phyloP scores from a whole-genome alignment of 2,329 filamentous ascomycete species.

The Nakataea oryzae region DNA sequence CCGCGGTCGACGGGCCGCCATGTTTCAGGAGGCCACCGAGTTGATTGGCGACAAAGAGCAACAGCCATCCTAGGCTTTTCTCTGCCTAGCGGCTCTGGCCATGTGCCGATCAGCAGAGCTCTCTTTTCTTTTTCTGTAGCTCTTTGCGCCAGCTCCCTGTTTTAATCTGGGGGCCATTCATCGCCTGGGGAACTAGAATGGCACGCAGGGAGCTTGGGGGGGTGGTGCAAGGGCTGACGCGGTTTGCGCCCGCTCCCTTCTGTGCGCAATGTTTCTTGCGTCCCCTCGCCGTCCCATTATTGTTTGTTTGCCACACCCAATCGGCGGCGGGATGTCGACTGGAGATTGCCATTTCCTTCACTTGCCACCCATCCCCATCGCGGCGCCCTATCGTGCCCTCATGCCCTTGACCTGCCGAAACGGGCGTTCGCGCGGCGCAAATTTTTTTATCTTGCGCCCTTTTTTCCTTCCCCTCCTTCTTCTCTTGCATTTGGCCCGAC shows the following conservation, averaged over 20 bases:
- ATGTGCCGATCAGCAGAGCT: neutral
- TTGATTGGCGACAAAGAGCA: neutral
- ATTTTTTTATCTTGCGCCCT: too few relatives aligned
- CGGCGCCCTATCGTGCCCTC: neutral
- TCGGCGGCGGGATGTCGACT: neutral
- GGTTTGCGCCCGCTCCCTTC: neutral
- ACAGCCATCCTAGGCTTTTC: neutral
- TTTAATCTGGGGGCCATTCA: neutral
- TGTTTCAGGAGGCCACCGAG: neutral
- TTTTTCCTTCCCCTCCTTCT: neutral
- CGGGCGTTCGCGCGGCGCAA: neutral
- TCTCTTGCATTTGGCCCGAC: neutral
- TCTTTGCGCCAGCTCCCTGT: neutral
- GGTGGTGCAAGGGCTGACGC: too few relatives aligned
- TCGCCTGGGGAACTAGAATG: too few relatives aligned
- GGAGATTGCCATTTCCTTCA: neutral
- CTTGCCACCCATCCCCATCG: too few relatives aligned
- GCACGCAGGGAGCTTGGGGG: too few relatives aligned
- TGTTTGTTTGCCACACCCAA: neutral
- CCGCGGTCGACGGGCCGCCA: neutral
- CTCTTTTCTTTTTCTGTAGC: neutral
- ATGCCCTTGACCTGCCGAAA: neutral
- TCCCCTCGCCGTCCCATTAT: neutral
- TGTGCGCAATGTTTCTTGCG: neutral
- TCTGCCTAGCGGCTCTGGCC: too few relatives aligned